A percentile compares a stretch with the other conserved stretches of the same genome.
phyloP scores from a whole-genome alignment of 768 basidiomycete genomes.

The Mycena rosella region DNA sequence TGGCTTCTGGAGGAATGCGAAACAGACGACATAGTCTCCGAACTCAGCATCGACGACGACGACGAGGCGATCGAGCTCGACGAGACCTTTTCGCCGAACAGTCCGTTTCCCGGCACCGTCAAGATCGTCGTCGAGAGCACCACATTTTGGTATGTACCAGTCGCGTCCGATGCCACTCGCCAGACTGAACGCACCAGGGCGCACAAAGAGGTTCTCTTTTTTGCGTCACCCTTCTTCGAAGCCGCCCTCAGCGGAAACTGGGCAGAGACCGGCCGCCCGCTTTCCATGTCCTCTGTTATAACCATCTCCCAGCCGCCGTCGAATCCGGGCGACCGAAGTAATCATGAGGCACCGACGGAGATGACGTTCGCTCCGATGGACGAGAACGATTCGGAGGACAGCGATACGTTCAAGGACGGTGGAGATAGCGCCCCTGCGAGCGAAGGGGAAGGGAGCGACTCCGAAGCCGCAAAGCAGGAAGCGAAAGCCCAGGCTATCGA shows the following conservation, averaged over 20 bases:
- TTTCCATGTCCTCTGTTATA: constrained; percentile 85
- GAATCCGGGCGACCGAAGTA: constrained; percentile 63
- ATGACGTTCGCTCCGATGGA: constrained; percentile 74
- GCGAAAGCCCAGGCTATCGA: constrained; percentile 58
- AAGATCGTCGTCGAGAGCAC: constrained; percentile 92
- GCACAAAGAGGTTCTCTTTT: constrained; percentile 92
- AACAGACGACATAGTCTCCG: constrained; percentile 75
- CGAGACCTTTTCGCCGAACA: constrained; percentile 78
- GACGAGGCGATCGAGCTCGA: constrained; percentile 85
- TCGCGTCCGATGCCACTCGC: constrained; percentile 26
- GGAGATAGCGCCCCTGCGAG: constrained; percentile 46
- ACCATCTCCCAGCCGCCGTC: constrained; percentile 84
- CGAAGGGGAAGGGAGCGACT: constrained; percentile 34
- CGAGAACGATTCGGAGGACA: constrained; percentile 59
- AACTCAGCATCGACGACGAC: constrained; percentile 74
- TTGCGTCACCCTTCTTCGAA: constrained; percentile 96
- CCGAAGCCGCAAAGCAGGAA: constrained; percentile 35
- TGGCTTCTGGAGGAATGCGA: constrained; percentile 86
- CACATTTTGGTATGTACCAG: constrained; percentile 84
- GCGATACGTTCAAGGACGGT: constrained; percentile 48
- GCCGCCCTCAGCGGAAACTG: constrained; percentile 91
- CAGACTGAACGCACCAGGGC: constrained; percentile 64
- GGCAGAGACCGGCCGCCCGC: constrained; percentile 89
- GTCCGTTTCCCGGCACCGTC: constrained; percentile 84
- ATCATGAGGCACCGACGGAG: constrained; percentile 58